Percentiles rank a stretch among this genome's conserved stretches.
Evolutionary conservation across 345 rosid genomes (phyloP).

Genomic region (Microthlaspi erraticum): DNA sequence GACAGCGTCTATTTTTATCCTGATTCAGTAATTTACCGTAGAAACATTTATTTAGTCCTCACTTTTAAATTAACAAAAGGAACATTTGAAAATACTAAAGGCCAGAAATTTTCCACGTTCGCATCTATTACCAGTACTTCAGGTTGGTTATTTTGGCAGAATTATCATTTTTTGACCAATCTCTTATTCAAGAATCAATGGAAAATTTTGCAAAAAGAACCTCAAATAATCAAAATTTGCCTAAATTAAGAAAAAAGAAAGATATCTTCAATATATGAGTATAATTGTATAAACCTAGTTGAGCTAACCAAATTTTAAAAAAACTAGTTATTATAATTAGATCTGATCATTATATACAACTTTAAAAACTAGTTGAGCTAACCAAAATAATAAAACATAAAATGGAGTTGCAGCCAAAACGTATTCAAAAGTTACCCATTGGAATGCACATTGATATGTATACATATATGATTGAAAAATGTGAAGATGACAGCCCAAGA

Average conservation of each 20-base stretch:
- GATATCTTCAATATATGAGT: too few species aligned
- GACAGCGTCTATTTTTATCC: conserved; percentile 16
- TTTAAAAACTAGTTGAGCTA: not conserved
- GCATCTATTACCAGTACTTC: not conserved
- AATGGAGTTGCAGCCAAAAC: not conserved
- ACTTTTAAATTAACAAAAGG: not conserved
- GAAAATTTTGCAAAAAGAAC: not conserved
- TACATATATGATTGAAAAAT: not conserved
- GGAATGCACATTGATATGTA: not conserved
- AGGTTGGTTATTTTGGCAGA: not conserved
- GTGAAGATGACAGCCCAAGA: not conserved
- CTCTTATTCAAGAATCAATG: not conserved
- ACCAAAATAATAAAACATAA: not conserved
- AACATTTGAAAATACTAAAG: not conserved
- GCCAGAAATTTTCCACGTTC: conserved; percentile 21
- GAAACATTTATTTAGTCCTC: not conserved
- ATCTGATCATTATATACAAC: not conserved
- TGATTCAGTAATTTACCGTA: conserved; percentile 19
- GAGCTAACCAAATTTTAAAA: too few species aligned
- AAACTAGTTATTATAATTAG: too few species aligned
- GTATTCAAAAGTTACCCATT: not conserved
- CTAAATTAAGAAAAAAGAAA: too few species aligned
- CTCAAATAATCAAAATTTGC: not conserved
- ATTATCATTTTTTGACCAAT: not conserved
- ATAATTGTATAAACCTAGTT: not conserved